These are phyloP conservation scores for Alternaria novae-zelandiae DNA, from an alignment of 2,329 filamentous ascomycete species.

Conservation along the genomic window DNA sequence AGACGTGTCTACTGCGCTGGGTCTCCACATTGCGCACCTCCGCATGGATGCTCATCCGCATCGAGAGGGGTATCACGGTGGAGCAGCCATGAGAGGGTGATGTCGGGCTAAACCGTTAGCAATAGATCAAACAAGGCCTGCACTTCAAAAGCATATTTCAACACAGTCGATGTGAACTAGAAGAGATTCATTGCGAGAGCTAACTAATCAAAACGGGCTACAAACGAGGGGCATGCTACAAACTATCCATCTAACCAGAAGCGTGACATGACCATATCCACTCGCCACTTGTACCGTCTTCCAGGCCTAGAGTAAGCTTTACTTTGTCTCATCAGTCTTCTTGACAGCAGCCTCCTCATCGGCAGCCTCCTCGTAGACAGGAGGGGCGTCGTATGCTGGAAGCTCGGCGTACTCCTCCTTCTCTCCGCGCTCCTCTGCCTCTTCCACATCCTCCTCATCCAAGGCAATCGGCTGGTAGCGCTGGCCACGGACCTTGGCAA, in stretches of 20 bases:
- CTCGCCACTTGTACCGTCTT: neutral
- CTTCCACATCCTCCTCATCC: slow-evolving; percentile 40
- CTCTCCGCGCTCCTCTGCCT: slow-evolving; percentile 32
- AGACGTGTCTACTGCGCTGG: neutral
- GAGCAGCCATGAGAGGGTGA: neutral
- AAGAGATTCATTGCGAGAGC: slow-evolving; percentile 12
- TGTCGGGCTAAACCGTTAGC: accelerated
- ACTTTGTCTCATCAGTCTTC: slow-evolving; percentile 28
- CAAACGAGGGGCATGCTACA: neutral
- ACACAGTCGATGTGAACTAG: neutral
- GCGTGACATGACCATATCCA: slow-evolving; percentile 1
- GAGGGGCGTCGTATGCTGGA: slow-evolving; percentile 47
- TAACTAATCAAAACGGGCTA: slow-evolving; percentile 1
- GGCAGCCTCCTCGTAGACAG: slow-evolving; percentile 45
- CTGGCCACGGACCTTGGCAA: slow-evolving; percentile 61
- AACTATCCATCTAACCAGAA: slow-evolving; percentile 1
- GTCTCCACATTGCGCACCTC: too few relatives aligned
- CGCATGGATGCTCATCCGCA: neutral
- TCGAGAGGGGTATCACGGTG: neutral
- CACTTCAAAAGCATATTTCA: neutral
- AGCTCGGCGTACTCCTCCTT: slow-evolving; percentile 45
- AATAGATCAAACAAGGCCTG: neutral
- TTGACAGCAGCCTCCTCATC: slow-evolving; percentile 39
- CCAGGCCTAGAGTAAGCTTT: neutral
- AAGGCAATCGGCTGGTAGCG: slow-evolving; percentile 43